These are phyloP conservation scores for Apophysomyces elegans DNA, from an alignment of 371 early-diverging fungal species.

Conservation along the genomic window DNA sequence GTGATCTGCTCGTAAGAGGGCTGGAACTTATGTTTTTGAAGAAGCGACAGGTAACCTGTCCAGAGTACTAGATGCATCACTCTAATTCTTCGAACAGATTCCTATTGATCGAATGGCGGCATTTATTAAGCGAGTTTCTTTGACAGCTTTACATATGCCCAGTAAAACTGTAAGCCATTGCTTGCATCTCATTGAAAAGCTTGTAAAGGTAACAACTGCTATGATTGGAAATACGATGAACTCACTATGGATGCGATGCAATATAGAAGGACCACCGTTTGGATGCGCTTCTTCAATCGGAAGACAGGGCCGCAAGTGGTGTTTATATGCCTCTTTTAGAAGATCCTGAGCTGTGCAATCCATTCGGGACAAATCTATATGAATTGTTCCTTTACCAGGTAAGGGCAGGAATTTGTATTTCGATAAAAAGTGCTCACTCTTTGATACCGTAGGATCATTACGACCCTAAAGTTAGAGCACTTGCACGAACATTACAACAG, in stretches of 20 bases:
- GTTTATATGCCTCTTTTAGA: conserved; percentile 80
- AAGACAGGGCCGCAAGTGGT: conserved; percentile 81
- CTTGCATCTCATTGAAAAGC: conserved; percentile 37
- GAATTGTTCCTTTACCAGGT: conserved; percentile 81
- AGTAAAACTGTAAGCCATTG: conserved; percentile 44
- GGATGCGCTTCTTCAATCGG: conserved; percentile 81
- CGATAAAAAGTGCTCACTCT: background rate
- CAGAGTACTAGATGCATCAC: background rate
- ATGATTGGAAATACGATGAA: conserved; percentile 14
- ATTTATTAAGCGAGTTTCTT: conserved; percentile 68
- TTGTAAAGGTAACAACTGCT: conserved; percentile 34
- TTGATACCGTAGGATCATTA: conserved; percentile 64
- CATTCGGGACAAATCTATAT: conserved; percentile 87
- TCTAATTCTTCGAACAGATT: conserved; percentile 40
- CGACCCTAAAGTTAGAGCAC: conserved; percentile 72
- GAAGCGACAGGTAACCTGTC: conserved; percentile 63
- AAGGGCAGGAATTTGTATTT: conserved; percentile 3
- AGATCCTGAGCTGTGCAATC: conserved; percentile 94
- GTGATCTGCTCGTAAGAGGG: conserved; percentile 77
- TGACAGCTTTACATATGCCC: conserved; percentile 58
- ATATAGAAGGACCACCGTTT: conserved; percentile 70
- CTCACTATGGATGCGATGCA: conserved; percentile 21
- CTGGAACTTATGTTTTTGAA: conserved; percentile 84
- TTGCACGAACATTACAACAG: conserved; percentile 54
- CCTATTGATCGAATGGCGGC: conserved; percentile 74